phyloP scores from a whole-genome alignment of 163 green algal species.

The Picocystis sp. region DNA sequence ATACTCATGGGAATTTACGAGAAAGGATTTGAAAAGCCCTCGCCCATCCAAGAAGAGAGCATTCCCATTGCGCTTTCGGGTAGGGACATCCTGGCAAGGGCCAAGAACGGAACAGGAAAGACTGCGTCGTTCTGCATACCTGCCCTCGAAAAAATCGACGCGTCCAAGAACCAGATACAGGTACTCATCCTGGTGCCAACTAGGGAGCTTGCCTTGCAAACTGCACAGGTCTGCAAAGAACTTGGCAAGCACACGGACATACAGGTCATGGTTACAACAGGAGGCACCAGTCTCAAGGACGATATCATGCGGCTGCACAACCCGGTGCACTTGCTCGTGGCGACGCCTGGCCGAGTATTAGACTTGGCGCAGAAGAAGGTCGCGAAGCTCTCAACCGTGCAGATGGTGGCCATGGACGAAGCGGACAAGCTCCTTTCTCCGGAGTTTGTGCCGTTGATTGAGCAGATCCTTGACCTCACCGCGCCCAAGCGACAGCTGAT shows the following conservation, averaged over 20 bases:
- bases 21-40: slow-evolving; percentile 94
- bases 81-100: slow-evolving; percentile 91
- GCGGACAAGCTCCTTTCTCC: slow-evolving; percentile 96
- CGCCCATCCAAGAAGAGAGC: slow-evolving; percentile 86
- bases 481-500: slow-evolving; percentile 81
- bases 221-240: slow-evolving; percentile 89
- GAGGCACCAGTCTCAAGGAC: slow-evolving; percentile 90
- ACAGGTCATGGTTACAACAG: slow-evolving; percentile 64
- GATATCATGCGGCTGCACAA: slow-evolving; percentile 95
- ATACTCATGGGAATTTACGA: slow-evolving; percentile 99
- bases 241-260: slow-evolving; percentile 65
- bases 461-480: slow-evolving; percentile 71
- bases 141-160: slow-evolving; percentile 85
- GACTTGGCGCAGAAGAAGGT: slow-evolving; percentile 87
- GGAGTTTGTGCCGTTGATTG: slow-evolving; percentile 92
- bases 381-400: slow-evolving; percentile 69
- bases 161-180: slow-evolving; percentile 73
- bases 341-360: slow-evolving; percentile 89
- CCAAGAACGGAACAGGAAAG: slow-evolving; percentile 99
- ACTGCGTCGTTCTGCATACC: slow-evolving; percentile 96
- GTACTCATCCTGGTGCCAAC: slow-evolving; percentile 91
- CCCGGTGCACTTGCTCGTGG: slow-evolving; percentile 86
- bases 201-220: slow-evolving; percentile 92
- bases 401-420: slow-evolving; percentile 93
- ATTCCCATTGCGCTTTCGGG: slow-evolving; percentile 95